These are phyloP conservation scores for Tillandsia leiboldiana DNA, from an alignment of 176 grass and related monocot species.

Conservation along the genomic window DNA sequence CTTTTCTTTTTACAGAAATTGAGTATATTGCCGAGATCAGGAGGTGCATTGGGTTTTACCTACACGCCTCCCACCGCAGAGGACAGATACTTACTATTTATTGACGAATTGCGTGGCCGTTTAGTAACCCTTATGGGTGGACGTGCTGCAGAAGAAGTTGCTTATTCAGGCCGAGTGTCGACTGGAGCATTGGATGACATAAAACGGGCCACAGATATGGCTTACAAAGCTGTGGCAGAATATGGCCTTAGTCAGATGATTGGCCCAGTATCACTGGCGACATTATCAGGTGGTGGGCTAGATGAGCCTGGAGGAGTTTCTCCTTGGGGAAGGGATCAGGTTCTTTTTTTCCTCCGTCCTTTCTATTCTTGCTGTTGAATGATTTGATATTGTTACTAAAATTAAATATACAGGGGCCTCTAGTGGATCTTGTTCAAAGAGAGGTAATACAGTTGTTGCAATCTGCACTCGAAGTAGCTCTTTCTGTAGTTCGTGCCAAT, in stretches of 20 bases:
- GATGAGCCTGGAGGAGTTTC: slow-evolving; percentile 72
- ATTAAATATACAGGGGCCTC: slow-evolving; percentile 54
- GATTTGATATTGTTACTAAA: slow-evolving; percentile 16
- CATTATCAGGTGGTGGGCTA: slow-evolving; percentile 76
- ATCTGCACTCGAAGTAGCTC: slow-evolving; percentile 87
- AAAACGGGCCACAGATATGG: slow-evolving; percentile 90
- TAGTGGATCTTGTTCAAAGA: slow-evolving; percentile 83
- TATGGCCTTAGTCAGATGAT: slow-evolving; percentile 86
- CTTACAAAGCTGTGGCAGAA: slow-evolving; percentile 96
- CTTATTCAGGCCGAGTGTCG: slow-evolving; percentile 71
- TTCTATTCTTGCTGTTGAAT: slow-evolving; percentile 15
- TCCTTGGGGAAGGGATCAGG: slow-evolving; percentile 90
- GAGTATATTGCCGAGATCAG: slow-evolving; percentile 94
- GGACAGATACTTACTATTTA: slow-evolving; percentile 91
- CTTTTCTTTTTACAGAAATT: slow-evolving; percentile 49
- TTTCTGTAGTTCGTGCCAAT: slow-evolving; percentile 85
- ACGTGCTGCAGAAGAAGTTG: slow-evolving; percentile 82
- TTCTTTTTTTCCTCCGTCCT: slow-evolving; percentile 26
- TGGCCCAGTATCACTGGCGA: slow-evolving; percentile 77
- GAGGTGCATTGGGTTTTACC: slow-evolving; percentile 87
- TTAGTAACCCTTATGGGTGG: slow-evolving; percentile 94
- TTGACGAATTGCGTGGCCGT: slow-evolving; percentile 88
- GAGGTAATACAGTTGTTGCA: slow-evolving; percentile 85
- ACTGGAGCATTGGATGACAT: slow-evolving; percentile 99
- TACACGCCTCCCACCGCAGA: slow-evolving; percentile 85